Percentiles rank a stretch among this genome's conserved stretches.
Evolutionary conservation across 441 rosid species (phyloP).

Genomic region (Cnidoscolus chayamansa): DNA sequence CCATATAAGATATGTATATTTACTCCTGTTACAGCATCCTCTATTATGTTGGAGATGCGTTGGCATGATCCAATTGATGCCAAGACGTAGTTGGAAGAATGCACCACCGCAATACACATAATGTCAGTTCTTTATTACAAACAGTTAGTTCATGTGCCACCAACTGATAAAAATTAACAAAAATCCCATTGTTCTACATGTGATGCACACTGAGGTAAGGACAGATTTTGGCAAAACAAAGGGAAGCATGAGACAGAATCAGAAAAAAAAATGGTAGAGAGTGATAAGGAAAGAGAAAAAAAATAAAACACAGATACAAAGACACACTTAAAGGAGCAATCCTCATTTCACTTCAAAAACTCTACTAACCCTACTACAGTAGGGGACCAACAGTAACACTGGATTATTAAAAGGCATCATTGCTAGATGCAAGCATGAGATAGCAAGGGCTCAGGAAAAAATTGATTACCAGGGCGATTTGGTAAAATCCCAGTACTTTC

Average conservation of each 20-base stretch:
- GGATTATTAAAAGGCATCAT: neutral
- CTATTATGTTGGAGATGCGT: neutral
- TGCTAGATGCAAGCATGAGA: neutral
- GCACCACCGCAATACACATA: neutral
- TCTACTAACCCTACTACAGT: neutral
- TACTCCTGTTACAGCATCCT: neutral
- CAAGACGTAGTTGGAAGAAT: neutral
- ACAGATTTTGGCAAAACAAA: neutral
- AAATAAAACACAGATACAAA: neutral
- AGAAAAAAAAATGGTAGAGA: neutral
- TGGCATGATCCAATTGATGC: neutral
- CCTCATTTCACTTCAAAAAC: too few species aligned
- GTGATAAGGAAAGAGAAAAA: too few species aligned
- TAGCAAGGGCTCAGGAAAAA: constrained; percentile 1
- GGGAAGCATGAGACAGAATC: neutral
- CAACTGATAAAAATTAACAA: neutral
- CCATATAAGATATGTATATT: neutral
- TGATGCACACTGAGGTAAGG: neutral
- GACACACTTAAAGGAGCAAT: neutral
- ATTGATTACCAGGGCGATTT: constrained; percentile 41
- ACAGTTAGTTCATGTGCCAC: neutral
- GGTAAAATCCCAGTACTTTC: constrained; percentile 73
- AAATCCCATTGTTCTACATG: neutral
- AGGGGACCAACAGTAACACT: neutral
- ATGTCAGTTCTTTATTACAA: neutral